These are phyloP conservation scores for Candida frijolesensis DNA, from an alignment of 1,139 yeast genomes.

Conservation along the genomic window DNA sequence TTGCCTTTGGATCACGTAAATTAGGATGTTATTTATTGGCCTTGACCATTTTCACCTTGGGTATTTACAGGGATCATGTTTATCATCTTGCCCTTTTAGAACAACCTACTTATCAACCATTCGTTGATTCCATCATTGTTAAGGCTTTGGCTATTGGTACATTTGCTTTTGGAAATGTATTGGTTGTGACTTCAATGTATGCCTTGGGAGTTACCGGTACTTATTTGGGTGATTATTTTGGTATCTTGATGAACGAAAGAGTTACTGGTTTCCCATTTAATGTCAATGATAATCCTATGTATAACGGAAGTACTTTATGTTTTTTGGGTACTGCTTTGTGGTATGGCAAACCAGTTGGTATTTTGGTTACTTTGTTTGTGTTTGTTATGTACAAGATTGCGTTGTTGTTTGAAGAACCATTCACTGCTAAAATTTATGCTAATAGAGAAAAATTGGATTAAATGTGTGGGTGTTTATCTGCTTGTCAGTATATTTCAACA, in stretches of 20 bases:
- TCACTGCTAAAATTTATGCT: slow-evolving; percentile 89
- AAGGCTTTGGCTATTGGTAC: slow-evolving; percentile 34
- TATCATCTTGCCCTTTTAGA: slow-evolving; percentile 59
- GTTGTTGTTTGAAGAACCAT: slow-evolving; percentile 89
- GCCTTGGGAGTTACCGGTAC: slow-evolving; percentile 96
- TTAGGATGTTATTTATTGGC: slow-evolving; percentile 87
- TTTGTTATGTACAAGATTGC: slow-evolving; percentile 83
- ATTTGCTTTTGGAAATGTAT: slow-evolving; percentile 72
- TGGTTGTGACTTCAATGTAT: slow-evolving; percentile 86
- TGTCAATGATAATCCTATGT: slow-evolving; percentile 92
- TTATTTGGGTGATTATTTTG: slow-evolving; percentile 95
- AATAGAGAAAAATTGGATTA: slow-evolving; percentile 13
- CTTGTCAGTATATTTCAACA: slow-evolving; percentile 4
- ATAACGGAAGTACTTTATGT: slow-evolving; percentile 85
- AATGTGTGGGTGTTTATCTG: not conserved
- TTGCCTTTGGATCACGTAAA: slow-evolving; percentile 51
- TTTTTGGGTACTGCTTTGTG: slow-evolving; percentile 90
- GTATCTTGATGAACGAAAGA: slow-evolving; percentile 86
- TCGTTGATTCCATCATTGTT: slow-evolving; percentile 38
- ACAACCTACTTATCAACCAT: slow-evolving; percentile 59
- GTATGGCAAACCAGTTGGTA: slow-evolving; percentile 89
- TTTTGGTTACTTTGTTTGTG: slow-evolving; percentile 71
- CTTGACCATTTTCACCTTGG: slow-evolving; percentile 76
- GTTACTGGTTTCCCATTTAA: slow-evolving; percentile 96
- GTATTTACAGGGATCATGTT: slow-evolving; percentile 76